Evolutionary conservation across 2,329 filamentous ascomycete genomes (phyloP), one percentile per base, ranked within the genome.

Genomic region (Myriosclerotinia scirpicola): DNA sequence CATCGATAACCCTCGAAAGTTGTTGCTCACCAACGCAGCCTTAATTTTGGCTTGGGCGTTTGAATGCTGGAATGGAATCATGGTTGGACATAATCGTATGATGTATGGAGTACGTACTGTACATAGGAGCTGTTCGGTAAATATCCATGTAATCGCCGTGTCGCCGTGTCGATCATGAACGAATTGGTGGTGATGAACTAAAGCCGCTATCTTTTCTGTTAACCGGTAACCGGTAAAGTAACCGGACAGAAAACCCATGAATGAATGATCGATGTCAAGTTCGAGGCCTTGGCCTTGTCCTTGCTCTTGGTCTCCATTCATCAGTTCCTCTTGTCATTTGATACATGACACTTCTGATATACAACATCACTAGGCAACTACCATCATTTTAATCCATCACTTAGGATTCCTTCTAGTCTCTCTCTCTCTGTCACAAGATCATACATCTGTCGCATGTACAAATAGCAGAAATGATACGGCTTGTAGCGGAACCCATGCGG

Each of bases 401-500:
- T 17, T 22, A 36, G n/a, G 6, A 12, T 46, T 36, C 22, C 56
- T 36, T 36, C 30, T 15, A 6, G 3, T 22, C 30, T 48, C 6
- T 22, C 30, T 48, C 6, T 48, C 56, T 15, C 9, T 3, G 9
- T 9, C 17, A 36, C 42, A 48, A 26, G 14, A 30, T 22, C 34
- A 34, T 46, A 22, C 17, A 34, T 34, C 30, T 34, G 30, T 34
- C 6, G 30, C 4, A 30, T 14, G 40, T 14, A 26, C 22, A 30
- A 40, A 17, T 20, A 20, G n/a, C 42, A 36, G 11, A 60, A 34
- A 48, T 26, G 26, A 26, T 26, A 60, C 36, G 44, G 44, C 30
- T 60, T 60, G 56, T 46, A 38, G 6, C 42, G 14, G 42, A 48
- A 60, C 56, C 56, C 17, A 38, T 60, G 36, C 56, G 36, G 42